Percentiles rank a stretch among this genome's conserved stretches.
Conservation (phyloP, 164 flowering plant species). For the Chimonanthus praecox region DNA sequence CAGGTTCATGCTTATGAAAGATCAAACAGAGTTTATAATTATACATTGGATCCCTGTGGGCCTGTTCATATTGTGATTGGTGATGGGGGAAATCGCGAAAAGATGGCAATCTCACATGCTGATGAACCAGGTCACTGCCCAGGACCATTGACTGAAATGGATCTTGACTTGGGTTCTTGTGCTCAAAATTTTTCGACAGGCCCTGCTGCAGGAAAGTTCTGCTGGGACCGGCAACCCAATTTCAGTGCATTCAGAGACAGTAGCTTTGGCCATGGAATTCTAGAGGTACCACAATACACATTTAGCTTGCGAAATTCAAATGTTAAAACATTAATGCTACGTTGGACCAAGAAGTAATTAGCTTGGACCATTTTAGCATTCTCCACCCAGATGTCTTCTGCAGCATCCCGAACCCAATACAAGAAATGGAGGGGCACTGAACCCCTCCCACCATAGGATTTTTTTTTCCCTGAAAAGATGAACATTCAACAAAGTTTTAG, state of each 20-base stretch:
- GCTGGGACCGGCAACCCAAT: slow-evolving; percentile 93
- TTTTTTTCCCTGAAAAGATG: background rate
- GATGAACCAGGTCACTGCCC: slow-evolving; percentile 94
- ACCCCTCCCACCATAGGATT: background rate
- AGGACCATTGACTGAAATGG: slow-evolving; percentile 60
- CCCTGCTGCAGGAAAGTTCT: slow-evolving; percentile 74
- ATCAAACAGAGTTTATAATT: slow-evolving; percentile 83
- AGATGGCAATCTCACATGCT: slow-evolving; percentile 67
- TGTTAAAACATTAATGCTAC: too few relatives aligned
- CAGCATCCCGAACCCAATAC: too few relatives aligned
- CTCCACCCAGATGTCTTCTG: too few relatives aligned
- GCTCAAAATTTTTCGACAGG: slow-evolving; percentile 74
- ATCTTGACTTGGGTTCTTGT: slow-evolving; percentile 61
- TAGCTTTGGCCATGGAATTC: slow-evolving; percentile 92
- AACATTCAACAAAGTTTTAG: background rate
- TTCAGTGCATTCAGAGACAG: slow-evolving; percentile 86
- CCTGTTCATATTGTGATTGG: slow-evolving; percentile 77
- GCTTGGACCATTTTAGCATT: too few relatives aligned
- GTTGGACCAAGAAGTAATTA: too few relatives aligned
- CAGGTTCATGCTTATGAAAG: slow-evolving; percentile 99
- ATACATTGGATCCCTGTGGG: slow-evolving; percentile 82
- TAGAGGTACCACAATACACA: slow-evolving; percentile 51
- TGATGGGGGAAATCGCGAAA: slow-evolving; percentile 85
- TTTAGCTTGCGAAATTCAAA: too few relatives aligned
- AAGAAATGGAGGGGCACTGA: too few relatives aligned